phyloP scores from a whole-genome alignment of 108 stramenopile genomes.

The Seminavis robusta region DNA sequence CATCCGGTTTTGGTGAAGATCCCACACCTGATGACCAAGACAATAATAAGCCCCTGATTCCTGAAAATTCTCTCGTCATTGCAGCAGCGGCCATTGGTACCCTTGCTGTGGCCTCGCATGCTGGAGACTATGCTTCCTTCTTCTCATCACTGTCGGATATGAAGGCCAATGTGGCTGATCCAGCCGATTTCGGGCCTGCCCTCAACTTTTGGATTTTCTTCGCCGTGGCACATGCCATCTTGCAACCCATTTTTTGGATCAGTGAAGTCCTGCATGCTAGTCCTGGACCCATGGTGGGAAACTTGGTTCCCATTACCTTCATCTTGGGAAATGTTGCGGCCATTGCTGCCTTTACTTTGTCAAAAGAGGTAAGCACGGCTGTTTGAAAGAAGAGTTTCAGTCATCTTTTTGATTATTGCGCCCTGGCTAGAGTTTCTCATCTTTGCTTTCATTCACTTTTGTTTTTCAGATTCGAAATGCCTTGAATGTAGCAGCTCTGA shows the following conservation, averaged over 20 bases:
- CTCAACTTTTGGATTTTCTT: slow-evolving; percentile 94
- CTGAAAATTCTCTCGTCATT: slow-evolving; percentile 43
- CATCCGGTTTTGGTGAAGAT: too few relatives aligned
- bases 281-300: slow-evolving; percentile 67
- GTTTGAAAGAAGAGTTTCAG: neutral
- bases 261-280: slow-evolving; percentile 87
- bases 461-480: slow-evolving; percentile 53
- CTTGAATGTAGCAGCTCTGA: slow-evolving; percentile 65
- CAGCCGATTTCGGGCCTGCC: slow-evolving; percentile 73
- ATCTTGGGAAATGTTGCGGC: slow-evolving; percentile 64
- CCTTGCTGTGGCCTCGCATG: slow-evolving; percentile 55
- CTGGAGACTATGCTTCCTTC: slow-evolving; percentile 65
- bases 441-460: neutral
- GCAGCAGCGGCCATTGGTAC: slow-evolving; percentile 47
- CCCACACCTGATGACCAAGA: too few relatives aligned
- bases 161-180: slow-evolving; percentile 65
- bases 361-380: slow-evolving; percentile 51
- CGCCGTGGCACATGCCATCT: slow-evolving; percentile 83
- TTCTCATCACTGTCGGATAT: slow-evolving; percentile 63
- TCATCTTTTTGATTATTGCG: neutral
- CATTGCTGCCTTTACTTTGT: slow-evolving; percentile 58
- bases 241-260: slow-evolving; percentile 87
- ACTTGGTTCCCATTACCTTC: slow-evolving; percentile 75
- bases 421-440: neutral
- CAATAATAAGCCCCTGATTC: slow-evolving; percentile 33